Percentiles rank a stretch among this genome's conserved stretches.
These are phyloP conservation scores for Psilocybe mexicana DNA, from an alignment of 1,284 basidiomycete species.

Conservation along the genomic window DNA sequence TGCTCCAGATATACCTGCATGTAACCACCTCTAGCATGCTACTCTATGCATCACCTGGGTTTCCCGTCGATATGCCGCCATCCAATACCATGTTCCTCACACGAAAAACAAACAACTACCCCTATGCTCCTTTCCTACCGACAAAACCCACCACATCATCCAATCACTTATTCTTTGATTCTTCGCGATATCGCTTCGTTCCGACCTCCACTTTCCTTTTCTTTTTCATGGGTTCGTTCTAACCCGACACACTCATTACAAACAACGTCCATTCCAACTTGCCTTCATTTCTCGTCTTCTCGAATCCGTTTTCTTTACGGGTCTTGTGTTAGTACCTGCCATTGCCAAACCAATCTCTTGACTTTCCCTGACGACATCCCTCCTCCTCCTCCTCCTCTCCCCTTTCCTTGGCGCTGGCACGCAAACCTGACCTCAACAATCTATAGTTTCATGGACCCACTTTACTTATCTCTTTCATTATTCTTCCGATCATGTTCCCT, in stretches of 20 bases:
- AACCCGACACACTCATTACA: background rate
- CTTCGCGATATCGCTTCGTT: background rate
- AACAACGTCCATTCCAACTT: background rate
- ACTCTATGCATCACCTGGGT: background rate
- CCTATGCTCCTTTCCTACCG: background rate
- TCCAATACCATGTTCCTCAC: background rate
- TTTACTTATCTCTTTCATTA: background rate
- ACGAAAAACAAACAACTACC: background rate
- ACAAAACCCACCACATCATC: background rate
- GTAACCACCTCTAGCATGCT: constrained; percentile 17
- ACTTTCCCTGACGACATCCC: background rate
- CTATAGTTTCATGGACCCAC: background rate
- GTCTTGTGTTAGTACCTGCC: background rate
- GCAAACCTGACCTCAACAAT: background rate
- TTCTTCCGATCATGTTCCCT: background rate
- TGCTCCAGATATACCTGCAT: constrained; percentile 27
- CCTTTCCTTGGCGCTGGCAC: constrained; percentile 1
- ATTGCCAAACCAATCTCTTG: background rate
- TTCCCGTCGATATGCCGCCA: background rate
- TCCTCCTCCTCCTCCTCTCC: background rate
- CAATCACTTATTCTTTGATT: background rate
- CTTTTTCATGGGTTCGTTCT: too few species aligned
- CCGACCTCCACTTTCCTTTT: too few species aligned
- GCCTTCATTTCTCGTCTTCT: background rate
- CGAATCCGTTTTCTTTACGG: background rate